Base-by-base conservation (phyloP, 768 basidiomycete genomes). In the Suillus americanus region DNA sequence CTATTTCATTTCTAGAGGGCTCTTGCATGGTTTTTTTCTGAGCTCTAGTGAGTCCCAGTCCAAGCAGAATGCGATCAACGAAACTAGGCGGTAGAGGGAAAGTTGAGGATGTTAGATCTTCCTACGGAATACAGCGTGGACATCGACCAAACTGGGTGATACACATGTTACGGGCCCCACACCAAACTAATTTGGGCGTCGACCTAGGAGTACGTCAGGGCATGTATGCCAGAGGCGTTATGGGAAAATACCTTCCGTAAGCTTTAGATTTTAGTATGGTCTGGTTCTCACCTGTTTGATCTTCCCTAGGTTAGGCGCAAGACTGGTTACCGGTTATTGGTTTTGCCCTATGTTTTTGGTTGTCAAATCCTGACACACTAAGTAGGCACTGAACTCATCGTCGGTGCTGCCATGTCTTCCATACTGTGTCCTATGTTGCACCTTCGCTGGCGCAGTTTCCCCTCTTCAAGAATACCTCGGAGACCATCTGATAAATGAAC, bases 401-500 rank as follows among this genome's bases (percentile, higher is more conserved):
- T 33, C 33, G 70, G 68, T 65, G 64, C 66, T 53, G 68, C 66
- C 74, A 91, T 91, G 90, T 82, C 88, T 74, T 33, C 5, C 33
- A 33, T 33, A 33, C 33, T 33, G 33, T 84, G 37, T 86, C 63
- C 86, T 79, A 74, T 79, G 67, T 79, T 64, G 72, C 76, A 33
- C 83, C 83, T 57, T 74, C 82, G 18, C 70, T 76, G 66, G 79
- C 86, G 63, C 85, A 83, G 66, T 89, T 89, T 45, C 73, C 81
- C 63, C 78, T 93, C 63, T 78, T 91, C 73, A 88, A 85, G 79
- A 85, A 80, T 68, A 82, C 82, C 1, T 80, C 89, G 62, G 89
- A 92, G 63, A 64, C 81, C 13, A 81, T 94, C 81, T 87, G 28
- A 84, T 85, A 16, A 87, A 90, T 61, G 92, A 94, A 53, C 85